Conservation (phyloP, 371 early-diverging fungal genomes). For the Syncephalastrum contaminatum region DNA sequence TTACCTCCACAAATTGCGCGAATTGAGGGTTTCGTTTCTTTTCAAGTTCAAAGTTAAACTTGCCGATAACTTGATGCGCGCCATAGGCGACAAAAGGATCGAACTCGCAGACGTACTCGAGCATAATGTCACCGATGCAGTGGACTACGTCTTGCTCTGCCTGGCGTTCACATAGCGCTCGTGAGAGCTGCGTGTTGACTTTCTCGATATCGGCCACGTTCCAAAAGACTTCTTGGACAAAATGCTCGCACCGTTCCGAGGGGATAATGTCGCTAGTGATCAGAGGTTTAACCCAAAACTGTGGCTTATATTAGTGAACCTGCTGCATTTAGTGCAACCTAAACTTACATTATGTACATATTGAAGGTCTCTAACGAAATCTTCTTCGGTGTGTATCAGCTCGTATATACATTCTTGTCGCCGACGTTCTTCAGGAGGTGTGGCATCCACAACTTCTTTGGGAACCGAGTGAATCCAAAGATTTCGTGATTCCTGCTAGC, state of each 20-base stretch:
- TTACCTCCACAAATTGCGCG: constrained; percentile 71
- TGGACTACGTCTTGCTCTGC: constrained; percentile 70
- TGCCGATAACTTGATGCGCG: constrained; percentile 83
- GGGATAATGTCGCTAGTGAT: constrained; percentile 67
- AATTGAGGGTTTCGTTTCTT: constrained; percentile 66
- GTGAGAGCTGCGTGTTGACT: constrained; percentile 69
- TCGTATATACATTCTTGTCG: constrained; percentile 92
- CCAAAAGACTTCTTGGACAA: constrained; percentile 83
- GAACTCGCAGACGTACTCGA: constrained; percentile 68
- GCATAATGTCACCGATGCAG: constrained; percentile 83
- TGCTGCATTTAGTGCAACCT: background rate
- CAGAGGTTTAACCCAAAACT: constrained; percentile 80
- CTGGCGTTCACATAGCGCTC: constrained; percentile 71
- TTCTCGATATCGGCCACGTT: constrained; percentile 76
- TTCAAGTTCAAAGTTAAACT: constrained; percentile 79
- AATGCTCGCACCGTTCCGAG: constrained; percentile 57
- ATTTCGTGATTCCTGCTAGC: constrained; percentile 12
- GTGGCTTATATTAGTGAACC: background rate
- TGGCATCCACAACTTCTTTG: constrained; percentile 19
- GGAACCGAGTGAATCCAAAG: constrained; percentile 29
- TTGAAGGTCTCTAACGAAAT: constrained; percentile 75
- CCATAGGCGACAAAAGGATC: constrained; percentile 87
- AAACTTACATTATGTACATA: constrained; percentile 32
- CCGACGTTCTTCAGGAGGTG: constrained; percentile 61
- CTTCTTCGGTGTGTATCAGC: constrained; percentile 81